Evolutionary conservation across 1,284 basidiomycete species (phyloP), one percentile per base, ranked within the genome.

Genomic region (Ganoderma sp.): DNA sequence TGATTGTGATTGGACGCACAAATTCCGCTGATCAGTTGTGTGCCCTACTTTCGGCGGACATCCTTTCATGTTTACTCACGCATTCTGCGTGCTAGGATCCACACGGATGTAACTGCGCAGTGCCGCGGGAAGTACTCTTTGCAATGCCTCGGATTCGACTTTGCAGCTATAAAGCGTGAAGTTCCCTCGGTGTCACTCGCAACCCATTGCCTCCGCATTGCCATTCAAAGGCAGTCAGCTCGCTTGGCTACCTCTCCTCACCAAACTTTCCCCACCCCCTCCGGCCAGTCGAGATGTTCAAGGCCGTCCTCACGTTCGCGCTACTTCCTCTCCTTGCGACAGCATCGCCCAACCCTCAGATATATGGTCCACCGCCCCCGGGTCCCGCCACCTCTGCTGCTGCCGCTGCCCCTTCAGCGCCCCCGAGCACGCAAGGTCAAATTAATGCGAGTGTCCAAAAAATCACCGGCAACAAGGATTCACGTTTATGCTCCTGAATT

Each of bases 321-420:
- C 61, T 76, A 41, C 74, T 84, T 58, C 81, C 84, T 60, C 73
- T 76, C 57, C 71, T 84, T 25, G 83, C 76, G 56, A 74, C 83
- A 39, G 82, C 77, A 37, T 73, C 66, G 42, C 58, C 58, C 25
- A 60, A 43, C 58, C 78, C 78, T 12, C 86, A 87, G 73, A 57
- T 64, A 34, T 81, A 78, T 58, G 78, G 78, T 43, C 67, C 77
- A n/a, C 67, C 77, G 7, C 57, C 73, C 8, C 67, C 79, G 15
- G 68, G 78, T 2, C 65, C 81, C 12, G 67, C 76, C 3, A 61
- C 74, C 10, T 22, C 70, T 8, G 66, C 76, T 19, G 68, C 73
- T 14, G 66, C 75, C 12, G 71, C 80, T 15, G 80, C 79, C 9
- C 82, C 85, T 6, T 81, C 83, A 43, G 84, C 84, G 1, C 84